Conservation (phyloP, 139 green algal genomes). For the Asterochloris sp. region DNA sequence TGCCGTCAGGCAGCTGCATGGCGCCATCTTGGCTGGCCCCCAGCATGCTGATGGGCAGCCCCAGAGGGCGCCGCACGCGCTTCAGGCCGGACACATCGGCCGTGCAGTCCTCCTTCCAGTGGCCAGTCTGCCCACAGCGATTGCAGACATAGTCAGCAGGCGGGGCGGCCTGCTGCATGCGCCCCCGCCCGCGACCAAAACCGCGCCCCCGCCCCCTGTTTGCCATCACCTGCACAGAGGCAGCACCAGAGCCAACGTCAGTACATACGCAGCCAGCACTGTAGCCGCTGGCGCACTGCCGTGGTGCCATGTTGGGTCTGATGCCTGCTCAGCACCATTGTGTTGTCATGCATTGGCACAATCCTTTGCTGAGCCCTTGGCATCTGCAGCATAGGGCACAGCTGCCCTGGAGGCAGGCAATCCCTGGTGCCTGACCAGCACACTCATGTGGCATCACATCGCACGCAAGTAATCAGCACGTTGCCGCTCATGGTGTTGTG, state of each 20-base stretch:
- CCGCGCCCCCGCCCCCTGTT: slow-evolving; percentile 13
- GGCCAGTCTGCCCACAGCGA: slow-evolving; percentile 44
- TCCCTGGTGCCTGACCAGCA: no score
- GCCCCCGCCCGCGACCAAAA: slow-evolving; percentile 28
- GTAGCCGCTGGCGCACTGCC: no score
- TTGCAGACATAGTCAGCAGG: slow-evolving; percentile 41
- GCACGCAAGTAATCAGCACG: no score
- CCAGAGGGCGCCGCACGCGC: slow-evolving; percentile 49
- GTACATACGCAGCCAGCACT: neutral
- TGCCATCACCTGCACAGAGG: no score
- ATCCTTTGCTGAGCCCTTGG: no score
- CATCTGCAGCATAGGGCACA: no score
- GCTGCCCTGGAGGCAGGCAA: no score
- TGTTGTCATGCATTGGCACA: no score
- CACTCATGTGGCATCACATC: no score
- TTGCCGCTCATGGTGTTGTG: no score
- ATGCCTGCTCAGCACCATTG: no score
- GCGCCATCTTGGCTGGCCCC: slow-evolving; percentile 43
- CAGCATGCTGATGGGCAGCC: slow-evolving; percentile 62
- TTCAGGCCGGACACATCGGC: slow-evolving; percentile 61
- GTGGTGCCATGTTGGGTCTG: no score
- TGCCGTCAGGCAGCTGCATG: slow-evolving; percentile 56
- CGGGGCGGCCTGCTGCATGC: neutral
- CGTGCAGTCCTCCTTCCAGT: slow-evolving; percentile 74
- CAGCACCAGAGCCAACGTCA: neutral